These are phyloP conservation scores for Paxillus involutus DNA, from an alignment of 768 basidiomycete genomes.

Conservation along the genomic window DNA sequence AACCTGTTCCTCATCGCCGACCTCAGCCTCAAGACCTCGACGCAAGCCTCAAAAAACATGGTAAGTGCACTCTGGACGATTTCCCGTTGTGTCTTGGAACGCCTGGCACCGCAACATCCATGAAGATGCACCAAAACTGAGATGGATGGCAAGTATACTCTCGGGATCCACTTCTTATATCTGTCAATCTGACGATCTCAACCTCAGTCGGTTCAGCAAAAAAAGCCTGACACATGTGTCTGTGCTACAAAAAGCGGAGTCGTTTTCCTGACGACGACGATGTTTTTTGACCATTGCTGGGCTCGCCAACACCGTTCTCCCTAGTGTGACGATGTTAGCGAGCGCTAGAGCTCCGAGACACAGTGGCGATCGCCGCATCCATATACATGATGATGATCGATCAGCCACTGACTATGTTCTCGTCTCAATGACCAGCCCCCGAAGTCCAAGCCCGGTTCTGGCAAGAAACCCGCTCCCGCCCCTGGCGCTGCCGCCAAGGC, in stretches of 20 bases:
- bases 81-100: conserved; percentile 32
- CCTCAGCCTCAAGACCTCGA: conserved; percentile 27
- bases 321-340: conserved; percentile 17
- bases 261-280: conserved; percentile 33
- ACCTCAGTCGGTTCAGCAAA: conserved; percentile 24
- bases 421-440: conserved; percentile 94
- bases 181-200: conserved; percentile 25
- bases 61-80: conserved; percentile 40
- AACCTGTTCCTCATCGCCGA: not conserved
- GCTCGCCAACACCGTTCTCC: conserved; percentile 24
- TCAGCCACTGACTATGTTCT: conserved; percentile 42
- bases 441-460: conserved; percentile 65
- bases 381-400: conserved; percentile 21
- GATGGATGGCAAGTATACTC: conserved; percentile 54
- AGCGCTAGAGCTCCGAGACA: conserved; percentile 56
- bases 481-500: conserved; percentile 79
- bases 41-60: conserved; percentile 43
- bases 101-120: conserved; percentile 39
- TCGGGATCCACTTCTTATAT: conserved; percentile 34
- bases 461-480: conserved; percentile 84
- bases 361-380: conserved; percentile 29
- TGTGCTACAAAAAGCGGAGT: conserved; percentile 38
- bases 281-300: conserved; percentile 41
- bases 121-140: conserved; percentile 25
- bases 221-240: conserved; percentile 3